Evolutionary conservation across 2,329 filamentous ascomycete species (phyloP).

Genomic region (Trichophaea hybrida): DNA sequence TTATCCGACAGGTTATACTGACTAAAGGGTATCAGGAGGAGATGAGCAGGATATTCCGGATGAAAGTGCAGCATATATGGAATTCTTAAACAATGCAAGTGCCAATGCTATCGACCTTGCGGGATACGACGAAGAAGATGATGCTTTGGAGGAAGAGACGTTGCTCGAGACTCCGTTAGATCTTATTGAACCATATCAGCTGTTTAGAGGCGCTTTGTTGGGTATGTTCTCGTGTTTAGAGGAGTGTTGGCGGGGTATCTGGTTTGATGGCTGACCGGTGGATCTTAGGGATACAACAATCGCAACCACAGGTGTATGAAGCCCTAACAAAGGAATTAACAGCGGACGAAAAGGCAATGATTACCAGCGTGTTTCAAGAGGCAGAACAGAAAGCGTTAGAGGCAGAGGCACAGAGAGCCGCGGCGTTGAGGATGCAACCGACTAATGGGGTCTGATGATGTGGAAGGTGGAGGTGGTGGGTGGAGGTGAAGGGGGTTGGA

Average conservation of each 20-base stretch:
- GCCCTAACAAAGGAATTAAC: constrained; percentile 64
- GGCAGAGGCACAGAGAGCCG: constrained; percentile 14
- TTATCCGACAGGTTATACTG: constrained; percentile 46
- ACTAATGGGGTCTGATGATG: too few species aligned
- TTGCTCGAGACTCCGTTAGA: constrained; percentile 88
- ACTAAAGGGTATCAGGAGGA: constrained; percentile 54
- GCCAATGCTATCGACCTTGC: constrained; percentile 23
- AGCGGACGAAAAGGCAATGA: constrained; percentile 63
- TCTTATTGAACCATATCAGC: constrained; percentile 81
- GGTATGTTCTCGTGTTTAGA: constrained; percentile 44
- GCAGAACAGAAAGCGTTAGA: constrained; percentile 17
- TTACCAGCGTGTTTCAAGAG: constrained; percentile 49
- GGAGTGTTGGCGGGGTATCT: background rate
- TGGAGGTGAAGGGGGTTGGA: too few species aligned
- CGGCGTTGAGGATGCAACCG: background rate
- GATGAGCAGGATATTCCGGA: constrained; percentile 56
- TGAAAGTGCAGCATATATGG: constrained; percentile 84
- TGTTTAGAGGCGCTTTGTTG: constrained; percentile 70
- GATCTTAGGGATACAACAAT: constrained; percentile 62
- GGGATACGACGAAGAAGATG: constrained; percentile 46
- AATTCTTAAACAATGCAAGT: constrained; percentile 72
- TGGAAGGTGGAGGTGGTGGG: too few species aligned
- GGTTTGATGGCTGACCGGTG: constrained; percentile 28
- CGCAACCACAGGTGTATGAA: constrained; percentile 78
- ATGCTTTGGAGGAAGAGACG: constrained; percentile 82